These are phyloP conservation scores for Bromus sterilis DNA, from an alignment of 176 grass and related monocot species.

Conservation along the genomic window DNA sequence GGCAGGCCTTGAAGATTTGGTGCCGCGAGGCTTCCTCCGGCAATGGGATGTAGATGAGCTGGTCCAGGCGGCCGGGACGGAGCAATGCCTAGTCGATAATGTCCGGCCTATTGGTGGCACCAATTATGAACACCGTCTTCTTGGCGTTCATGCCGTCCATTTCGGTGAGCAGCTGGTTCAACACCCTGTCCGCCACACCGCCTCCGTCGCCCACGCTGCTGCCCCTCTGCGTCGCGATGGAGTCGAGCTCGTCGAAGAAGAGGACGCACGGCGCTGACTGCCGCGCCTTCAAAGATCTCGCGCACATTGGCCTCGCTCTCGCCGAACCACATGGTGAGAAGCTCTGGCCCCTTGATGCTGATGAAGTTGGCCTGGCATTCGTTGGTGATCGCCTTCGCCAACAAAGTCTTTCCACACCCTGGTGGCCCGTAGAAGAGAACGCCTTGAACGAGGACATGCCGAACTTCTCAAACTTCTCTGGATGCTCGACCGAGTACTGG, in stretches of 20 bases:
- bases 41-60: no score
- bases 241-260: conserved; percentile 68
- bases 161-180: conserved; percentile 54
- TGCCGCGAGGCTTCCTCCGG: no score
- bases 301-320: conserved; percentile 57
- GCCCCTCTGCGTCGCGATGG: conserved; percentile 42
- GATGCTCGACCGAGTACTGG: no score
- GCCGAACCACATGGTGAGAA: conserved; percentile 61
- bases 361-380: conserved; percentile 67
- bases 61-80: conserved; percentile 48
- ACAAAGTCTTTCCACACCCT: conserved; percentile 51
- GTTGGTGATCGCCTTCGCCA: conserved; percentile 57
- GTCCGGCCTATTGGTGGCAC: conserved; percentile 50
- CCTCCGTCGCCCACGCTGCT: conserved; percentile 38
- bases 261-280: conserved; percentile 49
- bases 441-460: no score
- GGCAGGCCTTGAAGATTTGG: no score
- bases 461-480: no score
- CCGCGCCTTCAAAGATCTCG: conserved; percentile 53
- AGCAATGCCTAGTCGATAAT: conserved; percentile 53
- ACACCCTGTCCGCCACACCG: conserved; percentile 36
- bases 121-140: no score
- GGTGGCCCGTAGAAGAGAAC: no score
- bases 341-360: no score
- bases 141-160: no score